A percentile compares a stretch with the other conserved stretches of the same genome.
Evolutionary conservation across 331 rosid genomes (phyloP).

Genomic region (Rosa hybrid): DNA sequence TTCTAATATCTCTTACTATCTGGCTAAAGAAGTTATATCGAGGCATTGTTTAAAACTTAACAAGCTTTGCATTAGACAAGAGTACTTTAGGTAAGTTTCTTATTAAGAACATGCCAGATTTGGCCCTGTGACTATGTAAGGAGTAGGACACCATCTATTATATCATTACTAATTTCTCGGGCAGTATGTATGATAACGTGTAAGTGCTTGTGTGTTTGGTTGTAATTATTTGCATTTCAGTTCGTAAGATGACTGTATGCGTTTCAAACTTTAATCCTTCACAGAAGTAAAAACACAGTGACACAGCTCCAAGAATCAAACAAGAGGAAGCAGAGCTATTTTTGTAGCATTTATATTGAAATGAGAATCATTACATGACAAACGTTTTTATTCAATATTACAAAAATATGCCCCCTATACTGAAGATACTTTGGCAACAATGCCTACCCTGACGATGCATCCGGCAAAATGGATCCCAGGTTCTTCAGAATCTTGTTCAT

Average conservation of each 20-base stretch:
- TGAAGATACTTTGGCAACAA: background rate
- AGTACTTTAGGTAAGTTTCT: too few species aligned
- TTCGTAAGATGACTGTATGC: background rate
- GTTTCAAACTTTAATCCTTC: background rate
- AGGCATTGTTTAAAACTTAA: background rate
- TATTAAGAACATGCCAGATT: background rate
- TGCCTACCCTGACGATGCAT: conserved; percentile 12
- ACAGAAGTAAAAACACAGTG: background rate
- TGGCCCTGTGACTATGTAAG: background rate
- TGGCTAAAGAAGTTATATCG: background rate
- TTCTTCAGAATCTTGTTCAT: background rate
- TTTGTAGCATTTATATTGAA: background rate
- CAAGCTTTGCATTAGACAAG: background rate
- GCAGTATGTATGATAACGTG: background rate
- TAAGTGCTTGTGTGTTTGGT: background rate
- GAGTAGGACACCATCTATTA: background rate
- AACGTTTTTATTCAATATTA: background rate
- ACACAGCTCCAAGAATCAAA: background rate
- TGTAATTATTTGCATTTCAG: background rate
- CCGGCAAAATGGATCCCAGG: conserved; percentile 2
- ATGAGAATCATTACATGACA: background rate
- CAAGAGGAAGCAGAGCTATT: background rate
- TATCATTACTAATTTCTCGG: background rate
- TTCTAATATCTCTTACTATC: conserved; percentile 24
- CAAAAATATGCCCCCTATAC: background rate